Base-by-base conservation (phyloP, 2,329 filamentous ascomycete species). In the Xylaria sp. region DNA sequence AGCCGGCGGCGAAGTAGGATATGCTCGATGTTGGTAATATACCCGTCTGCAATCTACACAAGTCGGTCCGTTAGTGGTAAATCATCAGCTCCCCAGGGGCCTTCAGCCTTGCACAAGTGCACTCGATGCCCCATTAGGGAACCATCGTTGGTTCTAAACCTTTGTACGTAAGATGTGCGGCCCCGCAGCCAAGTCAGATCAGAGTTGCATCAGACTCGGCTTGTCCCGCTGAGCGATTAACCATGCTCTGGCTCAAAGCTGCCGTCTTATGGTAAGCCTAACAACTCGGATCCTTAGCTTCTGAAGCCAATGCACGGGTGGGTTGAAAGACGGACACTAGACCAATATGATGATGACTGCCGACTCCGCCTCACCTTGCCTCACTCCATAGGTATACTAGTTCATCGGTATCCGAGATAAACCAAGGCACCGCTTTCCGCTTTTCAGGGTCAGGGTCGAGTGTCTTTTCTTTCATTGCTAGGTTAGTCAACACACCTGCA, bases 221-320 rank as follows among this genome's bases (percentile, higher is more conserved):
- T 66, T 69, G 64, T 75, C 71, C 72, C 73, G 75, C 70, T 72
- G 65, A 64, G 65, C 65, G 61, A 70, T 59, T 56, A 60, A 63
- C 56, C 20, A 64, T 20, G 36, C 58, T 54, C 46, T 52, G 18
- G 49, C 59, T 58, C 55, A 20, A 49, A 60, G 20, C 33, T 61
- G 15, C 31, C 39, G 13, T 63, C 64, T 57, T 36, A n/a, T 61
- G 51, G 31, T 59, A 31, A 58, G 39, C 49, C 25, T 59, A 36
- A 25, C 31, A 43, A 48, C 23, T 67, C 59, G 49, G 41, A n/a
- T 13, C 13, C 48, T 56, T 51, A 36, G 49, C 54, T 58, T 60
- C 23, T 4, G n/a, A 55, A 31, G 39, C 58, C 68, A 60, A 64
- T 43, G 58, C 57, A 54, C 58, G 39, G 52, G 39, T 51, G 33